phyloP scores from a whole-genome alignment of 2,329 filamentous ascomycete genomes.

The Dothistroma septosporum region DNA sequence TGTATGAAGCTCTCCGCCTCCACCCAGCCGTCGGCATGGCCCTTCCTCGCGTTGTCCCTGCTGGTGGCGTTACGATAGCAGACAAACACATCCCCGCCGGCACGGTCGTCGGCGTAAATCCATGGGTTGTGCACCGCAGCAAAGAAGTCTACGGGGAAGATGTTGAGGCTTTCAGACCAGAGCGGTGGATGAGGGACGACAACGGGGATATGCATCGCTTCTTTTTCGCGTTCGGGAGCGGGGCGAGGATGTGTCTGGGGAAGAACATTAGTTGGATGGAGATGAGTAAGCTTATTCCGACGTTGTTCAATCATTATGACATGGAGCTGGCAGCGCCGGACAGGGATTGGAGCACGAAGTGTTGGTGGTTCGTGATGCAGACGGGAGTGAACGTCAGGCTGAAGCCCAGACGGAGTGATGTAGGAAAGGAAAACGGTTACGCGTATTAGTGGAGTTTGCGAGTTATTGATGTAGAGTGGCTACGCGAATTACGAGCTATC shows the following conservation, averaged over 20 bases:
- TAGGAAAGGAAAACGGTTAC: not conserved
- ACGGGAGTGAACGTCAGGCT: constrained; percentile 23
- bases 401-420: constrained; percentile 5
- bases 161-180: constrained; percentile 7
- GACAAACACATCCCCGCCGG: constrained; percentile 32
- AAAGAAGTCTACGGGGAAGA: constrained; percentile 32
- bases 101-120: not conserved
- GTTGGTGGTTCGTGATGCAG: constrained; percentile 33
- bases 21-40: constrained; percentile 25
- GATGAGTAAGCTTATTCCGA: constrained; percentile 28
- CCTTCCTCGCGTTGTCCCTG: constrained; percentile 23
- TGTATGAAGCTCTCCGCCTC: constrained; percentile 27
- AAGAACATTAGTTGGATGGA: constrained; percentile 26
- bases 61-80: constrained; percentile 18
- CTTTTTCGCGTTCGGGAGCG: constrained; percentile 30
- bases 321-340: constrained; percentile 9
- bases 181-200: constrained; percentile 6
- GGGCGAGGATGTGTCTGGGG: constrained; percentile 34
- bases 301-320: constrained; percentile 23
- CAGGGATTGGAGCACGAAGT: constrained; percentile 27
- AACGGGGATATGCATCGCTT: constrained; percentile 11
- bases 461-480: no score
- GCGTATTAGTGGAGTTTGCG: not conserved
- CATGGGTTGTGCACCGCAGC: constrained; percentile 1
- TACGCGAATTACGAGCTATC: no score